A percentile compares a stretch with the other conserved stretches of the same genome.
phyloP scores from a whole-genome alignment of 2,329 filamentous ascomycete genomes.

The Thelonectria discophora region DNA sequence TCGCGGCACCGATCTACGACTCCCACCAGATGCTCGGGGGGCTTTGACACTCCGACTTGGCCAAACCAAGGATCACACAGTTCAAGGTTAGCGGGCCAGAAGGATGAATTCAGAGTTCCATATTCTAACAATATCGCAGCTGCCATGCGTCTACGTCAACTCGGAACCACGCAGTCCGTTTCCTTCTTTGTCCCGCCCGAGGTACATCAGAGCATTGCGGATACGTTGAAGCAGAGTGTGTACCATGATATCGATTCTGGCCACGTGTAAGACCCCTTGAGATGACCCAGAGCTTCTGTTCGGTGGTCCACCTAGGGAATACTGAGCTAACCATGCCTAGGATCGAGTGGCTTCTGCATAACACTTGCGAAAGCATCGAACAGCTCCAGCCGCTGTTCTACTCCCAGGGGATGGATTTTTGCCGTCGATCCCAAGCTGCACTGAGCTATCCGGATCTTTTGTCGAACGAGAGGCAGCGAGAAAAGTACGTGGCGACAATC shows the following conservation, averaged over 20 bases:
- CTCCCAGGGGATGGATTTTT: conserved; percentile 68
- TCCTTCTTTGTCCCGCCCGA: conserved; percentile 65
- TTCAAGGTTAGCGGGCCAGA: conserved; percentile 49
- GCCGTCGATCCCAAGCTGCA: conserved; percentile 61
- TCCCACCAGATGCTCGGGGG: conserved; percentile 57
- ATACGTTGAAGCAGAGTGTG: conserved; percentile 46
- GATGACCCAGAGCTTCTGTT: too few species aligned
- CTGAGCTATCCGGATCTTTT: conserved; percentile 56
- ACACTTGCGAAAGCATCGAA: conserved; percentile 68
- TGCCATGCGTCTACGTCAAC: conserved; percentile 69
- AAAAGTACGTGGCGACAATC: conserved; percentile 43
- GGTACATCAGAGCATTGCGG: conserved; percentile 68
- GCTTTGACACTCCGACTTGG: conserved; percentile 65
- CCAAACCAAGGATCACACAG: conserved; percentile 68
- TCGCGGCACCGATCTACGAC: conserved; percentile 64
- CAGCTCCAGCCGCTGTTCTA: conserved; percentile 67
- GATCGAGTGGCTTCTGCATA: conserved; percentile 39
- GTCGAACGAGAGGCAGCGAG: conserved; percentile 47
- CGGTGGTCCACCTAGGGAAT: too few species aligned
- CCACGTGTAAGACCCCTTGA: conserved; percentile 44
- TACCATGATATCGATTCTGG: conserved; percentile 36
- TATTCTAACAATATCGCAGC: conserved; percentile 48
- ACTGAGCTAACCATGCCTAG: conserved; percentile 22
- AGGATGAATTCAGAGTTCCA: background rate
- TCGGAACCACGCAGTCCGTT: conserved; percentile 63